Evolutionary conservation across 176 grass and related monocot species (phyloP), one percentile per base, ranked within the genome.

Genomic region (Oryza brachyantha): DNA sequence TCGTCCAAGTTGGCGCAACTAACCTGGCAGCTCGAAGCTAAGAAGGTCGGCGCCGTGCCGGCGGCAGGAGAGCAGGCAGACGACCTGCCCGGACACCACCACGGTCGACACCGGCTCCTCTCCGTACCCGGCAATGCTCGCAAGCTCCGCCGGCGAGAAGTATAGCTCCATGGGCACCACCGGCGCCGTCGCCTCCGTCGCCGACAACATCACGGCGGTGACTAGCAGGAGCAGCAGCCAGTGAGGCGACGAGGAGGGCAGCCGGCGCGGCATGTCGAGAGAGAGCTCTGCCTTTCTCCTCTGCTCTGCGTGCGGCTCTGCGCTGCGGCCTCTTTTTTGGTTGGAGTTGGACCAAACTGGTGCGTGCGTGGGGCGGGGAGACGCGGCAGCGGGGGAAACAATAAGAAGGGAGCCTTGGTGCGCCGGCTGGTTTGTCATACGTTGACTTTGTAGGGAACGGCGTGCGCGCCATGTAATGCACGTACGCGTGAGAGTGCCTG

Each of bases 91-190:
- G 63, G 84, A 84, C 76, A 94, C 89, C 24, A 84, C 46, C 31
- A 94, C 92, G n/a, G 81, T 83, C 17, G 92, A 94, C 3, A 94
- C 76, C 27, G 38, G 82, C 68, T 91, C 92, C 81, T 92, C 92
- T 37, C 89, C 92, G 31, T 94, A 94, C 29, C 92, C 92, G 0
- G 89, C 92, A 41, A 94, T 70, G 75, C 86, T 80, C 19, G 65
- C 79, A 13, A 89, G 73, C 86, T 94, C 92, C 3, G 89, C 55
- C 8, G 64, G 57, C 26, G 92, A 73, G 84, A 94, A 73, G 73
- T 88, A 69, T 7, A 79, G 43, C 81, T 91, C 80, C 86, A 94
- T 78, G 21, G 83, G 79, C 72, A 74, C 60, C 63, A 75, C 61
- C 45, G 62, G 42, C 17, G 2, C 46, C 46, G 46, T 5, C 16